Evolutionary conservation across 768 basidiomycete genomes (phyloP), one percentile per base, ranked within the genome.

Genomic region (Lyophyllum shimeji): DNA sequence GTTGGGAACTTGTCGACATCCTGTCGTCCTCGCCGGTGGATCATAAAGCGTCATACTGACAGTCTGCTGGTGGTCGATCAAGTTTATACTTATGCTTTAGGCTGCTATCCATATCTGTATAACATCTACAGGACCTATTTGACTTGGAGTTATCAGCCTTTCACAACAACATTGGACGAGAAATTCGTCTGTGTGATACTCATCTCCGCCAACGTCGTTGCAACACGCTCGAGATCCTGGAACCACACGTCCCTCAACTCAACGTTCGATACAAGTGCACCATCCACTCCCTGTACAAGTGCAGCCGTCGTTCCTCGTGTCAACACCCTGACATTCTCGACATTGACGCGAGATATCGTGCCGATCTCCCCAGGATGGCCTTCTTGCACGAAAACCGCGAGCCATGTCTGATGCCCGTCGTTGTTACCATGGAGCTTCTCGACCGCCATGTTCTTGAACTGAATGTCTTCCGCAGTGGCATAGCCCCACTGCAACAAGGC

Each of bases 1-100:
- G 62, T 40, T 89, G 88, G 87, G 74, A 64, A 60, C 43, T 71
- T 52, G 31, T 67, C 5, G 62, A 62, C 46, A 45, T 60, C 7
- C 34, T 62, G 20, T 50, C 54, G 7, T 44, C 52, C 15, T 20
- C 50, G 17, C 63, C 63, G 8, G 58, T 64, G 9, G 60, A 64
- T 29, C 29, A 29, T 40, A 60, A 52, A 43, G 50, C 33, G 23
- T 48, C 20, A 13, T 15, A 46, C 31, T 52, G 39, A 46, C 37
- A 18, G 18, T 12, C n/a, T n/a, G 15, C 27, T n/a, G 25, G 4
- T 31, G 45, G 34, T 5, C 39, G 18, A 37, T 20, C 23, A 29
- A 25, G 23, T 37, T 47, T 33, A 29, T 27, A 27, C 27, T 18
- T 47, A 37, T 17, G 11, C 4, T 29, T n/a, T 21, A 18, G 27